These are phyloP conservation scores for Marasmius oreades DNA, from an alignment of 1,284 basidiomycete genomes.

Conservation along the genomic window DNA sequence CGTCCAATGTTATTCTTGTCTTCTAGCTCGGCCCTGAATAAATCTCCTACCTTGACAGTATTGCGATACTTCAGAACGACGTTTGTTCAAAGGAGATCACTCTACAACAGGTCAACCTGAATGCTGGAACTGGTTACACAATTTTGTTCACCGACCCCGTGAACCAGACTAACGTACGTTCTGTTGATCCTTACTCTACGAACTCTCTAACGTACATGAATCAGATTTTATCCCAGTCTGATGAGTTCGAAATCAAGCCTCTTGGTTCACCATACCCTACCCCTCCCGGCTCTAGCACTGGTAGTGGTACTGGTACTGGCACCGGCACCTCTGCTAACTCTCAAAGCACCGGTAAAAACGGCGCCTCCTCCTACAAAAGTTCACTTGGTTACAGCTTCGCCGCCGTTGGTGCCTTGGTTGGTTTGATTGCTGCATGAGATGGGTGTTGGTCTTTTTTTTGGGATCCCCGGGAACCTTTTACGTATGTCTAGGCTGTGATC, in stretches of 20 bases:
- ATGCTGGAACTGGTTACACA: constrained; percentile 48
- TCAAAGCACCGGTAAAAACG: constrained; percentile 21
- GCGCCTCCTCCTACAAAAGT: constrained; percentile 21
- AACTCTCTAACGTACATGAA: background rate
- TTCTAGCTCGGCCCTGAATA: background rate
- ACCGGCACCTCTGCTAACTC: constrained; percentile 19
- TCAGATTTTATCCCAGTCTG: constrained; percentile 60
- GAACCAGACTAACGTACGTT: constrained; percentile 53
- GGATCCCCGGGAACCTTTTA: too few species aligned
- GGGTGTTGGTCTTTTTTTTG: too few species aligned
- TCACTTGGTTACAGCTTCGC: constrained; percentile 29
- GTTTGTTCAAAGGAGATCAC: constrained; percentile 59
- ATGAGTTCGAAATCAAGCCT: constrained; percentile 66
- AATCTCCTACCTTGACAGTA: constrained; percentile 12
- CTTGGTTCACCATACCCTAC: constrained; percentile 57
- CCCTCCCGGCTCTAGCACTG: constrained; percentile 27
- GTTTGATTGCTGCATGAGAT: constrained; percentile 26
- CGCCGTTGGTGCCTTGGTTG: constrained; percentile 25
- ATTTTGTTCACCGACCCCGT: constrained; percentile 54
- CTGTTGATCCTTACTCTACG: constrained; percentile 5
- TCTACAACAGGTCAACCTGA: constrained; percentile 39
- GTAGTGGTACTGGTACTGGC: constrained; percentile 26
- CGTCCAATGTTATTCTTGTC: background rate
- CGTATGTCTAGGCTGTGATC: too few species aligned
- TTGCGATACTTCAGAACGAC: constrained; percentile 50